Conservation (phyloP, 2,329 filamentous ascomycete species). For the Fusarium nodosum region DNA sequence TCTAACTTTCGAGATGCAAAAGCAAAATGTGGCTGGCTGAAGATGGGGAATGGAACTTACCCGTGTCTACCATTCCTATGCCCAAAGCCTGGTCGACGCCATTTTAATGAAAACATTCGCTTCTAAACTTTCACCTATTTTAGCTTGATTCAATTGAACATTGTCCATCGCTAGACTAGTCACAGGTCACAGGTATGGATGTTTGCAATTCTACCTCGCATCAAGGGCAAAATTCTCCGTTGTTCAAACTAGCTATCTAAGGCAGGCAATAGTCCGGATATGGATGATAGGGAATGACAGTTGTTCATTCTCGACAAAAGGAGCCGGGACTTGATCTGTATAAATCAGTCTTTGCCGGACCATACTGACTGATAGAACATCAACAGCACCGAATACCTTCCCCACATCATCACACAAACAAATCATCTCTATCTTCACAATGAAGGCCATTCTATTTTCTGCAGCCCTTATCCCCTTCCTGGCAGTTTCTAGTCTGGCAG, state of each 20-base stretch:
- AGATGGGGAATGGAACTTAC: not conserved
- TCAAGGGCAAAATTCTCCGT: not conserved
- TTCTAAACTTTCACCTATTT: not conserved
- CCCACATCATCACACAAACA: too few species aligned
- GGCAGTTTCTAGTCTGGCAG: not conserved
- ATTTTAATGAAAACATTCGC: not conserved
- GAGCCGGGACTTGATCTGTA: not conserved
- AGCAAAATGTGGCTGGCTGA: not conserved
- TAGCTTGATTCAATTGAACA: not conserved
- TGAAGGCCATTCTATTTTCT: conserved; percentile 7
- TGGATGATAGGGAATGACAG: not conserved
- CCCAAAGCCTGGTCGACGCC: too few species aligned
- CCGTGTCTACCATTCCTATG: not conserved
- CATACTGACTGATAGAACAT: too few species aligned
- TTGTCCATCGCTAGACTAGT: not conserved
- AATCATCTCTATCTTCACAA: not conserved
- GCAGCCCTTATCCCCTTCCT: not conserved
- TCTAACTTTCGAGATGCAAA: not conserved
- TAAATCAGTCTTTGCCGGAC: not conserved
- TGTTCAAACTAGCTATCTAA: not conserved
- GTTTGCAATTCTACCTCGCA: not conserved
- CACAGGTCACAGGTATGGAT: not conserved
- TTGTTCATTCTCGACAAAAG: accelerated
- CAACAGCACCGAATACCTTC: too few species aligned
- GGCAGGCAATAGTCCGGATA: not conserved